Evolutionary conservation across 2,329 filamentous ascomycete species (phyloP).

Genomic region (Colletotrichum liriopes): DNA sequence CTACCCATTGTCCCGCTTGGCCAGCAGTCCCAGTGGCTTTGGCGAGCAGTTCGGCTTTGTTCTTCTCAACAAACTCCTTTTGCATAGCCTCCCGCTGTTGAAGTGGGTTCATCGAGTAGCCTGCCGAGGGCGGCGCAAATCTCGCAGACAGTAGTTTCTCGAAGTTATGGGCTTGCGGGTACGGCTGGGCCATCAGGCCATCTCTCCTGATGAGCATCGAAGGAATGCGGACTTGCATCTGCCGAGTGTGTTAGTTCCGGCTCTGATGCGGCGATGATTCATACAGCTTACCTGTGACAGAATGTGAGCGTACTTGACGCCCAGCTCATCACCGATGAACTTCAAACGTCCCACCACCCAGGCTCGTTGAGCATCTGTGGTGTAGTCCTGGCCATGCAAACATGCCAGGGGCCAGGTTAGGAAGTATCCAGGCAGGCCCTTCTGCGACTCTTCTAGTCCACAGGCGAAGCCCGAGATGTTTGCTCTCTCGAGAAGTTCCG

Average conservation of each 20-base stretch:
- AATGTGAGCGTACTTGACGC: conserved; percentile 72
- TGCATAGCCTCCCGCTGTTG: conserved; percentile 65
- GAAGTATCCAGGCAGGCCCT: conserved; percentile 72
- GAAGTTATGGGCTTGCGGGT: conserved; percentile 60
- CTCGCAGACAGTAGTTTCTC: conserved; percentile 62
- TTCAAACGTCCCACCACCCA: conserved; percentile 70
- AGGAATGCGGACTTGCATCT: conserved; percentile 73
- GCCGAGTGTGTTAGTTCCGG: conserved; percentile 18
- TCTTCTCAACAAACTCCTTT: conserved; percentile 60
- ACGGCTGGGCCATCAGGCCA: conserved; percentile 62
- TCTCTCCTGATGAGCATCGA: conserved; percentile 75
- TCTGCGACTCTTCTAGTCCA: conserved; percentile 65
- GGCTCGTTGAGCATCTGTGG: conserved; percentile 70
- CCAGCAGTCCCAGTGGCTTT: conserved; percentile 57
- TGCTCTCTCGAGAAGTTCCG: conserved; percentile 57
- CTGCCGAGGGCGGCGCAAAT: conserved; percentile 52
- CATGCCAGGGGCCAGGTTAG: conserved; percentile 72
- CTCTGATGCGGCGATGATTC: neutral
- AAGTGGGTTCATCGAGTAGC: conserved; percentile 60
- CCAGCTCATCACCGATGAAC: conserved; percentile 70
- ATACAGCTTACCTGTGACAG: conserved; percentile 64
- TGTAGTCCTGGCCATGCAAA: conserved; percentile 70
- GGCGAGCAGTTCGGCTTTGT: conserved; percentile 59
- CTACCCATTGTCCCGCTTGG: conserved; percentile 56
- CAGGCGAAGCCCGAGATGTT: conserved; percentile 64